These are phyloP conservation scores for Microdochium nivale DNA, from an alignment of 2,329 filamentous ascomycete species.

Conservation along the genomic window DNA sequence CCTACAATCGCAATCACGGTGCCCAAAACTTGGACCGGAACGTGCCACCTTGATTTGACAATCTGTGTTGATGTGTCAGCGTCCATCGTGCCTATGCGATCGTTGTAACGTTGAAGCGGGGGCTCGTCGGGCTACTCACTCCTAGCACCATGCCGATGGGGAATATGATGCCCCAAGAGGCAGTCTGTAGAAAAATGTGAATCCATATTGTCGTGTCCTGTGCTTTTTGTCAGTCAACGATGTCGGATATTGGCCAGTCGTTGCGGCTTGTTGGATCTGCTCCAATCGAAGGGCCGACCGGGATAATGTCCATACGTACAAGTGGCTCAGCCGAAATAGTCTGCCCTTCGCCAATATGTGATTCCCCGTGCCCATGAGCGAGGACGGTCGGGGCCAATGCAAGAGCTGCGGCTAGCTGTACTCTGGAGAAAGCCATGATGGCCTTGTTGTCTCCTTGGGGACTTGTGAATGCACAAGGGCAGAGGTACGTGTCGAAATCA, in stretches of 20 bases:
- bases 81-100: conserved; percentile 6
- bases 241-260: conserved; percentile 3
- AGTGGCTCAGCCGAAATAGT: conserved; percentile 65
- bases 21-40: conserved; percentile 73
- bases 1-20: conserved; percentile 70
- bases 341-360: conserved; percentile 59
- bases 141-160: conserved; percentile 93
- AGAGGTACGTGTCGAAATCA: neutral
- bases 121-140: conserved; percentile 39
- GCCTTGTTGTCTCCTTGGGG: neutral
- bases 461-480: neutral
- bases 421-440: neutral
- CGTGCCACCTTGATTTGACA: conserved; percentile 85
- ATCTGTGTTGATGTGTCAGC: conserved; percentile 45
- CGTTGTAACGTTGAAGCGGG: neutral
- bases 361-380: conserved; percentile 41
- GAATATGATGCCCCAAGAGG: conserved; percentile 87
- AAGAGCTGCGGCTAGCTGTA: neutral
- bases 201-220: conserved; percentile 82
- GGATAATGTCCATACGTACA: conserved; percentile 33
- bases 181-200: conserved; percentile 81
- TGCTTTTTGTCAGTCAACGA: conserved; percentile 20
- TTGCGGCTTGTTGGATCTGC: neutral
- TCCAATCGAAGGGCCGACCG: conserved; percentile 4
- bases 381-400: neutral